Evolutionary conservation across 148 eudicot genomes (phyloP).

Genomic region (Cornus controversa): DNA sequence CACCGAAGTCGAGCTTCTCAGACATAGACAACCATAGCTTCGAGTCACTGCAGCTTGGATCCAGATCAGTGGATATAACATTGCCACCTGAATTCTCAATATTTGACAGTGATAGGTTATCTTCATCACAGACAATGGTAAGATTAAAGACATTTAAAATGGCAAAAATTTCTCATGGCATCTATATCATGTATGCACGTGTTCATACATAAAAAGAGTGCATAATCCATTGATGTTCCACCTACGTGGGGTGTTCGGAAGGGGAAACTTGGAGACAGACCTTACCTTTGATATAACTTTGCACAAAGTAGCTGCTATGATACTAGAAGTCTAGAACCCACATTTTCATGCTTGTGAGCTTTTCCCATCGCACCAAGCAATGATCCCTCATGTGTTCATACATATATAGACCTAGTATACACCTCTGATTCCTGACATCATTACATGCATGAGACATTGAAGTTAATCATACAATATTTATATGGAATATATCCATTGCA

Average conservation of each 20-base stretch:
- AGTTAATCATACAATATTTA: too few relatives aligned
- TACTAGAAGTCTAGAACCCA: not conserved
- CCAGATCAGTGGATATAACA: conserved; percentile 36
- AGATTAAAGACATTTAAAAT: not conserved
- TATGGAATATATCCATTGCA: too few relatives aligned
- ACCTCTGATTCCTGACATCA: too few relatives aligned
- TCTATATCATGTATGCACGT: not conserved
- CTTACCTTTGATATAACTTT: too few relatives aligned
- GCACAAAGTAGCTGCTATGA: not conserved
- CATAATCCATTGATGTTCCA: not conserved
- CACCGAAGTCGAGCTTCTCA: conserved; percentile 52
- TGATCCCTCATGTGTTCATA: too few relatives aligned
- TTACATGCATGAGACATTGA: too few relatives aligned
- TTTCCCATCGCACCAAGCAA: too few relatives aligned
- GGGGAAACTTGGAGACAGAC: not conserved
- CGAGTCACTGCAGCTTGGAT: conserved; percentile 35
- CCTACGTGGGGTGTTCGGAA: not conserved
- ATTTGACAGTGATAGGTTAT: conserved; percentile 17
- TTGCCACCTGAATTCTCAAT: conserved; percentile 41
- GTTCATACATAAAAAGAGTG: not conserved
- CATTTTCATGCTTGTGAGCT: too few relatives aligned
- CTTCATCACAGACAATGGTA: conserved; percentile 25
- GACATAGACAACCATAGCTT: conserved; percentile 41
- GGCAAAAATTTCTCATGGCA: not conserved
- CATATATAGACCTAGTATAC: too few relatives aligned